Evolutionary conservation across 208 protist species (phyloP).

Genomic region (Trypanosoma melophagium): DNA sequence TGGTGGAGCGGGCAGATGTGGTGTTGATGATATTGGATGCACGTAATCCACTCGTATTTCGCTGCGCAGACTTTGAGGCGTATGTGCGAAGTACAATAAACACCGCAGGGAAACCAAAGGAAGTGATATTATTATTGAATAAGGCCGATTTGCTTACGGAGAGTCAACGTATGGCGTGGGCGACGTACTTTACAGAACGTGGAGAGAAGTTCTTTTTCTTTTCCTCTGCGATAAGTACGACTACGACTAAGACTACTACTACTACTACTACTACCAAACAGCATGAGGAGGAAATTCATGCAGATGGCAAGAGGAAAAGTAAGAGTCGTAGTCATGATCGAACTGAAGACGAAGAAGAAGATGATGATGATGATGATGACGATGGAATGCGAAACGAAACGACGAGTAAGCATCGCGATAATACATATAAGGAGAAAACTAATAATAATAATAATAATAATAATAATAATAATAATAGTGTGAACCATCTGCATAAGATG

Average conservation of each 20-base stretch:
- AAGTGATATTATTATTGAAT: slow-evolving; percentile 96
- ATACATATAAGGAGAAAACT: no score
- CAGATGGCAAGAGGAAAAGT: neutral
- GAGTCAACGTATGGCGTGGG: slow-evolving; percentile 91
- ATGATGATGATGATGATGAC: neutral
- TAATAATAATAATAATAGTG: no score
- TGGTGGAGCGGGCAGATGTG: slow-evolving; percentile 95
- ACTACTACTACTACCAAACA: no score
- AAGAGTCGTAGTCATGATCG: neutral
- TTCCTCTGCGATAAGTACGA: no score
- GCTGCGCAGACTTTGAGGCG: slow-evolving; percentile 78
- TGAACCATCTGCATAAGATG: no score
- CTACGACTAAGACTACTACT: no score
- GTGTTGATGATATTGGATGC: slow-evolving; percentile 95
- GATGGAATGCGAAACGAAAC: no score
- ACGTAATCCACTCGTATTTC: slow-evolving; percentile 97
- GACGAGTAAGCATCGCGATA: no score
- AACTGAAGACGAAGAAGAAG: neutral
- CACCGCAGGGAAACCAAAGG: slow-evolving; percentile 60
- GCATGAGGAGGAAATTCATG: slow-evolving; percentile 4
- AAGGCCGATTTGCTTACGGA: slow-evolving; percentile 98
- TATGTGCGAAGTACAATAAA: slow-evolving; percentile 89
- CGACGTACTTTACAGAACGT: slow-evolving; percentile 86
- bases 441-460: no score
- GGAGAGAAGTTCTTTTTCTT: slow-evolving; percentile 94